Base-by-base conservation (phyloP, 495 filamentous ascomycete species). In the Aspergillus campestris region DNA sequence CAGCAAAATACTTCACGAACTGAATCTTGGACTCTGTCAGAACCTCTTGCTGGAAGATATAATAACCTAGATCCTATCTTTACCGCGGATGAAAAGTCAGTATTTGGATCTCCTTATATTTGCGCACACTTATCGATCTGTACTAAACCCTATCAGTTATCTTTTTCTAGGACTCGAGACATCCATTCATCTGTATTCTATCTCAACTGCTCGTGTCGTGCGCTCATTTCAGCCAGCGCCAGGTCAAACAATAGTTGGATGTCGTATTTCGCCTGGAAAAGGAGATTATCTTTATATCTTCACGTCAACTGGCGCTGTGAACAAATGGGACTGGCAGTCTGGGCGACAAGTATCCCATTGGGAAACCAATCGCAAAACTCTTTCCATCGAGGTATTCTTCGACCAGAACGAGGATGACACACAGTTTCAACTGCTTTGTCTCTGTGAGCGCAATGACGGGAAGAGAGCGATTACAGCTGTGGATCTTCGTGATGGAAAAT, bases 151-250 rank as follows among this genome's bases (percentile, higher is more conserved):
- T 24, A 24, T 24, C 49, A 89, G 85, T 48, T 74, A 82, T 66
- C 56, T 96, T 18, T 75, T 95, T 28, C 52, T 94, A 34, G 80
- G 75, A 4, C 75, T 76, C 34, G 58, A 66, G 7, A 72, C 67
- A 8, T 77, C 84, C 3, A 72, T 98, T 41, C 82, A 86, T 55
- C 75, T 97, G 11, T 94, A 89, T 63, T 84, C 89, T 0, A 80
- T 84, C 31, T 68, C 80, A 31, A 87, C 85, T 36, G 95, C 90
- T 5, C 77, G 92, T 30, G 77, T 90, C 8, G 62, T 86, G 30
- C 82, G 87, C 36, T 78, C 79, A 11, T 56, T 81, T 9, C 59
- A 66, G 30, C 49, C 69, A 38, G 52, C 63, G 14, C 42, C 57
- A 13, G 53, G 51, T 7, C 59, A 69, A 8, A 53, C 51, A 7